Conservation (phyloP, 2,329 filamentous ascomycete species). For the Aspergillus aculeatinus region DNA sequence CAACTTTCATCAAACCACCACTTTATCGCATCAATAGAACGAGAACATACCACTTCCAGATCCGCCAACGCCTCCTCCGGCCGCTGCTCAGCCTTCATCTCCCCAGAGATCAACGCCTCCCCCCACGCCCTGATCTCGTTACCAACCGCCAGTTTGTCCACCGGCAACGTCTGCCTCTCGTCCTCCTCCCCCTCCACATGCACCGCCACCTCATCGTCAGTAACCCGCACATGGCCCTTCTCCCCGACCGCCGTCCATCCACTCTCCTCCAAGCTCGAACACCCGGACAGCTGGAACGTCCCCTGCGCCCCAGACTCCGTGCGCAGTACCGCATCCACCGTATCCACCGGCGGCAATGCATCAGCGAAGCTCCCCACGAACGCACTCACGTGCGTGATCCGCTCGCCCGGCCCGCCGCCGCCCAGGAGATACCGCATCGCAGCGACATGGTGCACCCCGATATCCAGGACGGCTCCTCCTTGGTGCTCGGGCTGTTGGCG, state of each 20-base stretch:
- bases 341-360: constrained; percentile 66
- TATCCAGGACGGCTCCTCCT: constrained; percentile 74
- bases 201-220: constrained; percentile 9
- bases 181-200: constrained; percentile 7
- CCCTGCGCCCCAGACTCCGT: constrained; percentile 57
- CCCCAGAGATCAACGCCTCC: constrained; percentile 8
- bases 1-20: not conserved
- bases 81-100: constrained; percentile 9
- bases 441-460: constrained; percentile 71
- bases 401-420: constrained; percentile 28
- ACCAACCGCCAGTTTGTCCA: constrained; percentile 1
- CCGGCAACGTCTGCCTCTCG: not conserved
- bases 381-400: constrained; percentile 53
- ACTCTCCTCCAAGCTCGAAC: constrained; percentile 25
- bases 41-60: constrained; percentile 14
- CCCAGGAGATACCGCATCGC: constrained; percentile 56
- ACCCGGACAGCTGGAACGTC: constrained; percentile 58
- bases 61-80: constrained; percentile 19
- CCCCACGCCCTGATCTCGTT: constrained; percentile 13
- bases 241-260: constrained; percentile 16
- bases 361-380: constrained; percentile 56
- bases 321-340: constrained; percentile 59
- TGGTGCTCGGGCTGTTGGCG: constrained; percentile 69
- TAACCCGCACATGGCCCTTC: constrained; percentile 42
- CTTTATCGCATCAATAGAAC: not conserved